phyloP scores from a whole-genome alignment of 202 grass and related monocot species.

The Bolboschoenoplectus hybrid region DNA sequence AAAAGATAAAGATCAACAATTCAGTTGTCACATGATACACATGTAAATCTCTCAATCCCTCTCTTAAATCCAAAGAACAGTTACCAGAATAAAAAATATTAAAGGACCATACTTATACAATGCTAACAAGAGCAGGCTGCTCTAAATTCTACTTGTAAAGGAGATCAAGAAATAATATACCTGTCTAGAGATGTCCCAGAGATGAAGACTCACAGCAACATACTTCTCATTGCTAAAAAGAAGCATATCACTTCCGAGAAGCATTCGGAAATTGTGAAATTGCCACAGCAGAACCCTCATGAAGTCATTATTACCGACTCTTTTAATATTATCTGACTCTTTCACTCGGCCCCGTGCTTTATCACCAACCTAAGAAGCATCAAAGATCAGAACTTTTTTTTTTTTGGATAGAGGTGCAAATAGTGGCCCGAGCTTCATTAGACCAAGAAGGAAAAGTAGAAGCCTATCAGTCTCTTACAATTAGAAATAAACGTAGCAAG shows the following conservation, averaged over 20 bases:
- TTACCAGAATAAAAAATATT: background rate
- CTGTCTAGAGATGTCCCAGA: constrained; percentile 95
- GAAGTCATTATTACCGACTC: constrained; percentile 84
- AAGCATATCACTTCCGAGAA: constrained; percentile 95
- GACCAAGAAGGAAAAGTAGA: background rate
- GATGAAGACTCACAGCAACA: constrained; percentile 90
- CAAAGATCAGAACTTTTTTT: background rate
- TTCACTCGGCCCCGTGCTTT: constrained; percentile 66
- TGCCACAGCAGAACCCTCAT: constrained; percentile 92
- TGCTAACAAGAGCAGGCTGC: background rate
- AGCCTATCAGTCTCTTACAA: background rate
- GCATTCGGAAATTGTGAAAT: constrained; percentile 94
- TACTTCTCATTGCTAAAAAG: constrained; percentile 99
- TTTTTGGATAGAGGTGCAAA: background rate
- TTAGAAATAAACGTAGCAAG: background rate
- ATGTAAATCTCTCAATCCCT: background rate
- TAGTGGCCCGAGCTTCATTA: background rate
- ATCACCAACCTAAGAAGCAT: constrained; percentile 58
- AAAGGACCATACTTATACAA: background rate
- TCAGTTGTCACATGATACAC: background rate
- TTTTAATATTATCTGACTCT: constrained; percentile 88
- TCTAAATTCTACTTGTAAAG: background rate
- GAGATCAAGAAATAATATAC: constrained; percentile 38
- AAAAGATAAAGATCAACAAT: background rate
- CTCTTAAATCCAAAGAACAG: background rate